Evolutionary conservation across 805 yeast species (phyloP).

Genomic region (Priceomyces castillae): DNA sequence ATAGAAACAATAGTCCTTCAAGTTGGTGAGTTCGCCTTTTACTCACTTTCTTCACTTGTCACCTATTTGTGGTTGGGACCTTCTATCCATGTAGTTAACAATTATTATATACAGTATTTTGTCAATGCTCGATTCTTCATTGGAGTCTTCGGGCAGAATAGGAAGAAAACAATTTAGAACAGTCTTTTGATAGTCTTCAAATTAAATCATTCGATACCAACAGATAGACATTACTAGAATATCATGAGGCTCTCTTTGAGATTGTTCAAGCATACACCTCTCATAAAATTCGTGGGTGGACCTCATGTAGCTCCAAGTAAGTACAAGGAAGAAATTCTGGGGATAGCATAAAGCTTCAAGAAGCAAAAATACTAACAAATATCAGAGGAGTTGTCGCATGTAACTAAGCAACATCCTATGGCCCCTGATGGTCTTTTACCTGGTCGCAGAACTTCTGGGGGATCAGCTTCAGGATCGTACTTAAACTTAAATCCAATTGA

Average conservation of each 20-base stretch:
- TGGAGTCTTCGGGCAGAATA: neutral
- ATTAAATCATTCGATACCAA: too few species aligned
- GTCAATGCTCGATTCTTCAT: neutral
- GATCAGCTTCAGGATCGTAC: constrained; percentile 12
- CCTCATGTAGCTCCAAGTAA: constrained; percentile 55
- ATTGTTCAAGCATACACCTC: constrained; percentile 53
- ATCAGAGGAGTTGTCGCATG: constrained; percentile 14
- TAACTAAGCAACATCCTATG: constrained; percentile 38
- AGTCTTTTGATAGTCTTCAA: too few species aligned
- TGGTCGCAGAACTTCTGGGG: constrained; percentile 10
- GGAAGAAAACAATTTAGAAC: constrained; percentile 1
- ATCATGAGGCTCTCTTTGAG: constrained; percentile 33
- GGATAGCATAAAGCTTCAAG: neutral
- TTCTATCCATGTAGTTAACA: constrained; percentile 2
- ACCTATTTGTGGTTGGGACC: neutral
- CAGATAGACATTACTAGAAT: neutral
- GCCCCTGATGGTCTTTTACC: constrained; percentile 47
- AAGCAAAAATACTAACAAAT: constrained; percentile 2
- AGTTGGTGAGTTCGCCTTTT: neutral
- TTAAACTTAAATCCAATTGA: constrained; percentile 35
- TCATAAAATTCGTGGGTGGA: constrained; percentile 86
- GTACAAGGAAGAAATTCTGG: constrained; percentile 18
- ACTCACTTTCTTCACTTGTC: neutral
- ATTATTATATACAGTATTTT: constrained; percentile 1
- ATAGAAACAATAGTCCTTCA: neutral